Evolutionary conservation across 1,139 yeast species (phyloP), one percentile per base, ranked within the genome.

Genomic region (Casaregolazyma suthepensis): DNA sequence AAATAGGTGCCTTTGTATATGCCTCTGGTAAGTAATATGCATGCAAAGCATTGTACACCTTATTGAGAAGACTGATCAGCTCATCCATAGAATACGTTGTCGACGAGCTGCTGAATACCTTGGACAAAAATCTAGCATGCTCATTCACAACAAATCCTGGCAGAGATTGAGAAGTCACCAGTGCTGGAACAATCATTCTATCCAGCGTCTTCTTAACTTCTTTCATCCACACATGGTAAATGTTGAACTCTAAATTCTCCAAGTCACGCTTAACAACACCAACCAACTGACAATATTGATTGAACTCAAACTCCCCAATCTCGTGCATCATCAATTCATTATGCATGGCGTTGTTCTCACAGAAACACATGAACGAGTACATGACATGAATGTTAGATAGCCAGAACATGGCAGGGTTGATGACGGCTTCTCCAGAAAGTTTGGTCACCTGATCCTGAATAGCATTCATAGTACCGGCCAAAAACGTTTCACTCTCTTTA

Each of bases 401-500:
- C 99, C 99, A 93, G 75, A 93, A 93, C 0, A 98, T 96, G 63
- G 97, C 98, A 63, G 90, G 90, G 51, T 91, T 82, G 64, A 91
- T 85, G 45, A 89, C 84, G 59, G 89, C 96, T 57, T 88, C 96
- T 52, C 93, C 96, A 65, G 84, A 84, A 48, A 61, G 62, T 54
- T 66, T 64, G 63, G 69, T 62, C 35, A 73, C 73, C 17, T 69
- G 63, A 53, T 81, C 83, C 74, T 93, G 99, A 61, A 93, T 90
- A 2, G 89, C 86, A 46, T 90, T 83, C 70, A 93, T 78, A 3
- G 89, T 95, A 69, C 87, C 94, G 52, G 97, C 97, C 60, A 93
- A 75, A 69, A 93, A 88, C 56, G 83, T 85, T 74, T 93, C 99
- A 65, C 94, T 83, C 70, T 91, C 96, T 62, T 87, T 85, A 42